Evolutionary conservation across 225 moss, liverwort and hornwort genomes (phyloP).

Genomic region (Asterella californica): DNA sequence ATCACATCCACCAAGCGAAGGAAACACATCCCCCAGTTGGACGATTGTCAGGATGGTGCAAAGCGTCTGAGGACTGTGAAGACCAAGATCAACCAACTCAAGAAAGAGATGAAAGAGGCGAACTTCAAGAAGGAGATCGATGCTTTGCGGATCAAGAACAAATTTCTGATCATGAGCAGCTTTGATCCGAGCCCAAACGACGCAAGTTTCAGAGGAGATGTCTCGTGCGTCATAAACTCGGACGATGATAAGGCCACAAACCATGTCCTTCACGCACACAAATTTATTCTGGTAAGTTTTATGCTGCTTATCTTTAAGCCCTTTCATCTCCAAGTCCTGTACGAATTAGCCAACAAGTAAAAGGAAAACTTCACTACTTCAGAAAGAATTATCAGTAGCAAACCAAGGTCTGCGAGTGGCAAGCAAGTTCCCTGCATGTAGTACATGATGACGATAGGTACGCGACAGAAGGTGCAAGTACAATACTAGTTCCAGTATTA

Average conservation of each 20-base stretch:
- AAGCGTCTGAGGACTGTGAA: constrained; percentile 6
- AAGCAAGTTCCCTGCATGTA: too few species aligned
- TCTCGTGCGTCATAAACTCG: background rate
- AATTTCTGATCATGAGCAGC: background rate
- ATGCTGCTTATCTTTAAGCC: background rate
- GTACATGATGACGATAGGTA: too few species aligned
- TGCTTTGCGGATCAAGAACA: background rate
- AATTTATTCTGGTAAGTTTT: constrained; percentile 3
- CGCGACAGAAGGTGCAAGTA: too few species aligned
- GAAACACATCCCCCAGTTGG: background rate
- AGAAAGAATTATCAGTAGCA: background rate
- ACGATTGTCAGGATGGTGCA: background rate
- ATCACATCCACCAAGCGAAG: background rate
- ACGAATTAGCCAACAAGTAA: background rate
- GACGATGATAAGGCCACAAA: background rate
- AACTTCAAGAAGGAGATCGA: constrained; percentile 2
- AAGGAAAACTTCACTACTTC: background rate
- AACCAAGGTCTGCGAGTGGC: background rate
- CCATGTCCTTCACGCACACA: background rate
- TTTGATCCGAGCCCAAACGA: background rate
- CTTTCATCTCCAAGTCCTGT: background rate
- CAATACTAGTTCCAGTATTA: too few species aligned
- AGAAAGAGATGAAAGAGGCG: constrained; percentile 3
- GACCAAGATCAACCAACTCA: background rate
- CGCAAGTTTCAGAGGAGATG: background rate